Conservation (phyloP, 2,329 filamentous ascomycete genomes). For the Cladophialophora yegresii region DNA sequence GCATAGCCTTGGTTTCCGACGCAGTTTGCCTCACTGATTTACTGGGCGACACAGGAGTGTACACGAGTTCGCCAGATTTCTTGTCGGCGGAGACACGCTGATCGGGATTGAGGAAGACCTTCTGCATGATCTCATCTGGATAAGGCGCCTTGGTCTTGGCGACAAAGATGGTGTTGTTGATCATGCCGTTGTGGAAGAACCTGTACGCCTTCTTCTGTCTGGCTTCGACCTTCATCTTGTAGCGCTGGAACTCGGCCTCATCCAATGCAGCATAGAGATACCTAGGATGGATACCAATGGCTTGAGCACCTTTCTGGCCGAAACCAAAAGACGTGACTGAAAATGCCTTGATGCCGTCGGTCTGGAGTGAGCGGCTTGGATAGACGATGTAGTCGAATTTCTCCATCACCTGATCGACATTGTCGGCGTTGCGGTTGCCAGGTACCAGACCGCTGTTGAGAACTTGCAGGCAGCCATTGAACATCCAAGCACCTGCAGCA, state of each 20-base stretch:
- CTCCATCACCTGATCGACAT: conserved; percentile 94
- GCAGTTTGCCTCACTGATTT: conserved; percentile 58
- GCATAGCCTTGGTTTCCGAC: conserved; percentile 70
- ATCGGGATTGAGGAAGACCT: conserved; percentile 90
- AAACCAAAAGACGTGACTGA: conserved; percentile 99
- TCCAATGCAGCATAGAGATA: conserved; percentile 96
- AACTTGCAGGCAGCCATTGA: conserved; percentile 96
- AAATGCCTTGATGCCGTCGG: conserved; percentile 97
- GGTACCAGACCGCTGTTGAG: conserved; percentile 92
- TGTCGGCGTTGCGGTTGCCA: conserved; percentile 97
- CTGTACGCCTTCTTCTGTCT: conserved; percentile 98
- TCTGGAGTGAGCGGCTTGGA: conserved; percentile 92
- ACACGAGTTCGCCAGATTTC: conserved; percentile 79
- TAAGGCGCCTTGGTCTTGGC: conserved; percentile 93
- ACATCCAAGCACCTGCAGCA: conserved; percentile 99
- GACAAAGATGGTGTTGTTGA: conserved; percentile 97
- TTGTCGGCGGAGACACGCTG: conserved; percentile 83
- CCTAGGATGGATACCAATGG: conserved; percentile 93
- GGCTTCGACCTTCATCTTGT: conserved; percentile 84
- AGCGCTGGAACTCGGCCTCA: conserved; percentile 75
- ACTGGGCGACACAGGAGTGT: conserved; percentile 69
- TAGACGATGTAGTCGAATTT: conserved; percentile 98
- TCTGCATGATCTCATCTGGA: conserved; percentile 78
- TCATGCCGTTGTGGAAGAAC: conserved; percentile 96
- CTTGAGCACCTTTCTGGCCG: conserved; percentile 97